A percentile compares a stretch with the other conserved stretches of the same genome.
Conservation (phyloP, 257 asterid genomes). For the Plantago ovata region DNA sequence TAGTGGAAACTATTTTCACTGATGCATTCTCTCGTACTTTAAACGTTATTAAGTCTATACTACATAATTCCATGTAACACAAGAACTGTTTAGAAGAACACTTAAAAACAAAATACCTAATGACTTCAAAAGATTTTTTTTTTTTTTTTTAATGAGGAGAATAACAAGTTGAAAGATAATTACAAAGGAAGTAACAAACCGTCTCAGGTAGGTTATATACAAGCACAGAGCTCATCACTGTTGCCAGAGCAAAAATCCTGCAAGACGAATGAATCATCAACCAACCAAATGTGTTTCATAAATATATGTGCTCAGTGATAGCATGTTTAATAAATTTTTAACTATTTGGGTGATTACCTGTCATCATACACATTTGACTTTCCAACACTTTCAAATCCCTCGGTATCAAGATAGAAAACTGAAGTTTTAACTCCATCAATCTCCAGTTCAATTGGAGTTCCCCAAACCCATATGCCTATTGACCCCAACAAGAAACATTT, state of each 20-base stretch:
- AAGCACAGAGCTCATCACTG: conserved; percentile 94
- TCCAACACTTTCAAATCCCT: conserved; percentile 99
- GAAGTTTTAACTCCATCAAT: conserved; percentile 84
- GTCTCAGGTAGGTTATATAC: conserved; percentile 96
- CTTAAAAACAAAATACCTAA: no score
- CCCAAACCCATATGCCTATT: conserved; percentile 98
- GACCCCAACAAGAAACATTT: conserved; percentile 12
- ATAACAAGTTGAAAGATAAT: conserved; percentile 17
- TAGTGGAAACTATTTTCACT: no score
- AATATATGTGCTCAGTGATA: neutral
- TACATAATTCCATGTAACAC: no score
- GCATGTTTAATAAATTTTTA: neutral
- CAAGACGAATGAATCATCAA: conserved; percentile 15
- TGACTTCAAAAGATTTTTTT: no score
- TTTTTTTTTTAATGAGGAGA: no score
- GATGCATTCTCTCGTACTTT: no score
- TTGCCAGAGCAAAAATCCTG: conserved; percentile 94
- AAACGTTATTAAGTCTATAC: no score
- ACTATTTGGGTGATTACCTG: conserved; percentile 45
- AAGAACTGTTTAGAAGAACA: no score
- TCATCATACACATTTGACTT: conserved; percentile 97
- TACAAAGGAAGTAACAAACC: conserved; percentile 50
- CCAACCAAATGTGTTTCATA: conserved; percentile 1
- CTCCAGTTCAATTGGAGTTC: conserved; percentile 68
- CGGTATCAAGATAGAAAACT: conserved; percentile 92